These are phyloP conservation scores for Clarireedia hainanense DNA, from an alignment of 2,329 filamentous ascomycete genomes.

Conservation along the genomic window DNA sequence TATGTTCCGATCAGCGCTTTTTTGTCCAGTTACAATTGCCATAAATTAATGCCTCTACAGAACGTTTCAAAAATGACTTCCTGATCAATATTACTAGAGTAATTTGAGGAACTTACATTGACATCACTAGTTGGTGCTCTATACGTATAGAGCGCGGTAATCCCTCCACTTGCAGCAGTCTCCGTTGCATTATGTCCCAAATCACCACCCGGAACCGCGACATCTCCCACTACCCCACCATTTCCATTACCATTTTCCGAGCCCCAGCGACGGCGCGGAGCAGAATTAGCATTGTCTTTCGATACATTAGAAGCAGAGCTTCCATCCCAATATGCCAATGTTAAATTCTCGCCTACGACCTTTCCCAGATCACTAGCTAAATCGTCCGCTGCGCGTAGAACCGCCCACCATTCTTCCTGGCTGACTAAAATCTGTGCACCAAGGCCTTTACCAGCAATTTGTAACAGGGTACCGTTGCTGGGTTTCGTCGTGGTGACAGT, in stretches of 20 bases:
- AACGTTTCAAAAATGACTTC: no score
- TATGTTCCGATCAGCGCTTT: slow-evolving; percentile 15
- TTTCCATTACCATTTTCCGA: slow-evolving; percentile 3
- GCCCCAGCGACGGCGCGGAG: not conserved
- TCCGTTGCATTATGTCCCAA: slow-evolving; percentile 13
- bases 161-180: not conserved
- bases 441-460: slow-evolving; percentile 26
- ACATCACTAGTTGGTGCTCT: slow-evolving; percentile 21
- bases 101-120: slow-evolving; percentile 17
- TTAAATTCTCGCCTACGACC: slow-evolving; percentile 54
- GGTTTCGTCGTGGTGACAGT: slow-evolving; percentile 29
- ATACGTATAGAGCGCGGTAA: slow-evolving; percentile 24
- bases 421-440: slow-evolving; percentile 48
- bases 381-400: slow-evolving; percentile 59
- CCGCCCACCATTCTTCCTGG: slow-evolving; percentile 56
- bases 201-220: slow-evolving; percentile 4
- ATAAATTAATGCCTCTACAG: not conserved
- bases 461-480: slow-evolving; percentile 9
- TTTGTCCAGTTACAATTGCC: not conserved
- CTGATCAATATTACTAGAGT: not conserved
- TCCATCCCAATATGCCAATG: slow-evolving; percentile 29
- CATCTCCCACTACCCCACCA: not conserved
- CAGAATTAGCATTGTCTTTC: not conserved
- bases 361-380: slow-evolving; percentile 61
- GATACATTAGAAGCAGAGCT: not conserved